Evolutionary conservation across 2,329 filamentous ascomycete species (phyloP).

Genomic region (Ceratocystis harringtonii): DNA sequence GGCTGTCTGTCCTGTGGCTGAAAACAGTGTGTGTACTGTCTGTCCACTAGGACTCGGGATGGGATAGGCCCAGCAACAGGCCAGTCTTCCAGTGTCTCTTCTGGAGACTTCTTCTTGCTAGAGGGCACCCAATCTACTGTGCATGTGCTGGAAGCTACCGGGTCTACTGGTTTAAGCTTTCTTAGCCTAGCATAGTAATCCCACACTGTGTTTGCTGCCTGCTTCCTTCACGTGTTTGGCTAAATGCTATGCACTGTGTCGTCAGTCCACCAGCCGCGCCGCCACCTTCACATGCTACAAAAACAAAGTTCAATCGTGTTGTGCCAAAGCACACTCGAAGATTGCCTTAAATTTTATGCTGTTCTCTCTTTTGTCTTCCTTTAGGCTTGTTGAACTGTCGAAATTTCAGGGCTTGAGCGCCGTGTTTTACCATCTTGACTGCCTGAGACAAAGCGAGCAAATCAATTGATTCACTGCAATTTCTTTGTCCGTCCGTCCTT

Average conservation of each 20-base stretch:
- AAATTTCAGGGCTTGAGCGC: background rate
- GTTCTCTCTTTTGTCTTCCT: background rate
- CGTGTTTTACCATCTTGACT: background rate
- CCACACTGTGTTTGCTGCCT: background rate
- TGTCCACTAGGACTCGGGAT: background rate
- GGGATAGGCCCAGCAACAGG: background rate
- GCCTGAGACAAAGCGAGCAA: background rate
- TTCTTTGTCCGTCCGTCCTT: background rate
- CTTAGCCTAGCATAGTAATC: too few relatives aligned
- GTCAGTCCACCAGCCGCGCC: background rate
- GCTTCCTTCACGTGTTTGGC: background rate
- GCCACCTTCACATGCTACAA: constrained; percentile 1
- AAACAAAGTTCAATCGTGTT: background rate
- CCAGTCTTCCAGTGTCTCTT: background rate
- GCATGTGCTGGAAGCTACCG: too few relatives aligned
- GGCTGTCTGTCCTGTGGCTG: background rate
- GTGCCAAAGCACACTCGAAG: background rate
- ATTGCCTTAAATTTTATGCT: background rate
- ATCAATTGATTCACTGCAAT: background rate
- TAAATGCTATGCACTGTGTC: background rate
- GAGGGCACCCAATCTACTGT: too few relatives aligned
- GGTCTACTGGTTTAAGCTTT: too few relatives aligned
- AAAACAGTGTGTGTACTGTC: background rate
- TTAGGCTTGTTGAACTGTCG: background rate
- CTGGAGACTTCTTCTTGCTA: too few relatives aligned